A percentile compares a stretch with the other conserved stretches of the same genome.
Evolutionary conservation across 164 flowering plant genomes (phyloP).

Genomic region (Echeveria elegans): DNA sequence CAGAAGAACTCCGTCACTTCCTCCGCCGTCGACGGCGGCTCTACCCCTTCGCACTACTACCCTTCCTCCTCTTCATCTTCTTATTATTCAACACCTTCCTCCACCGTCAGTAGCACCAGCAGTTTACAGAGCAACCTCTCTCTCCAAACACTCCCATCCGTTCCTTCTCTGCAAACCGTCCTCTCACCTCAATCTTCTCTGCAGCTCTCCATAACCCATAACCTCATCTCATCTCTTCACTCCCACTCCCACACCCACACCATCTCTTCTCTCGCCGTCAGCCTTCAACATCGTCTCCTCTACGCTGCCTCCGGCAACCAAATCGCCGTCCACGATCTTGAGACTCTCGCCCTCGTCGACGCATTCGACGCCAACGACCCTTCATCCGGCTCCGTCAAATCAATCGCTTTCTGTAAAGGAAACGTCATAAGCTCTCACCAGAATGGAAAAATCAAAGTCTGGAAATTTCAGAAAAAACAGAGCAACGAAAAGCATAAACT

Average conservation of each 20-base stretch:
- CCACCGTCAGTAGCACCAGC: conserved; percentile 2
- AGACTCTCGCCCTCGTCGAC: conserved; percentile 20
- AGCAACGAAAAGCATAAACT: conserved; percentile 23
- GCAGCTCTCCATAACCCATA: conserved; percentile 20
- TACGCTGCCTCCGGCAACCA: conserved; percentile 47
- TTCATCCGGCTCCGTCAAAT: conserved; percentile 55
- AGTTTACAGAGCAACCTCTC: conserved; percentile 47
- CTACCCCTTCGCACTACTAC: not conserved
- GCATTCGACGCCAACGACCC: conserved; percentile 26
- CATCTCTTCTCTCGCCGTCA: conserved; percentile 40
- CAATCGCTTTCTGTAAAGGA: conserved; percentile 37
- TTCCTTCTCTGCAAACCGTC: conserved; percentile 39
- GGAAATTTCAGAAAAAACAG: conserved; percentile 23
- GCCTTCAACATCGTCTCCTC: conserved; percentile 33
- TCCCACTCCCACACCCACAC: conserved; percentile 20
- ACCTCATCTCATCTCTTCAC: conserved; percentile 19
- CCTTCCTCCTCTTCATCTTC: no score
- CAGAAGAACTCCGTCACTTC: not conserved
- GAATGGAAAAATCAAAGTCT: conserved; percentile 62
- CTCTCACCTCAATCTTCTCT: conserved; percentile 20
- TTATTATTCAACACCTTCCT: not conserved
- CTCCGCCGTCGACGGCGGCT: conserved; percentile 1
- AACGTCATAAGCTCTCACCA: conserved; percentile 68
- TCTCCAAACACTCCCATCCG: conserved; percentile 52
- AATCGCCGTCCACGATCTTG: conserved; percentile 61